These are phyloP conservation scores for Aspergillus sp. DNA, from an alignment of 2,329 filamentous ascomycete genomes.

Conservation along the genomic window DNA sequence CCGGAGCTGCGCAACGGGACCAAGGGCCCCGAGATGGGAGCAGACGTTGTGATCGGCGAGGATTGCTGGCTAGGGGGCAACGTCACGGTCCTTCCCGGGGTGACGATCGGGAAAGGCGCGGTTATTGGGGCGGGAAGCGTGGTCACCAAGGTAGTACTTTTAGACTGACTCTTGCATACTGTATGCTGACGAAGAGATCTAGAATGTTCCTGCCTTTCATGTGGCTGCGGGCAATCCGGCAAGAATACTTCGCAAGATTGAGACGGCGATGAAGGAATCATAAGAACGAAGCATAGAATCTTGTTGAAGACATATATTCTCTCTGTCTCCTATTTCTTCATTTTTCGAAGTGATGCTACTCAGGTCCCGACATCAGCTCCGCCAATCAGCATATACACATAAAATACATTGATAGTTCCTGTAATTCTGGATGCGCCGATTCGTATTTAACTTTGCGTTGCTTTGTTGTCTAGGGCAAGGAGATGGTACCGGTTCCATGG, in stretches of 20 bases:
- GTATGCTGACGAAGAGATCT: background rate
- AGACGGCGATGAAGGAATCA: conserved; percentile 33
- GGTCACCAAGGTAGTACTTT: conserved; percentile 64
- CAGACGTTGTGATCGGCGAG: conserved; percentile 71
- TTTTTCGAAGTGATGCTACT: background rate
- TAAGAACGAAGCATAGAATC: too few species aligned
- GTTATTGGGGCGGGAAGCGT: conserved; percentile 80
- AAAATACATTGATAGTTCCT: too few species aligned
- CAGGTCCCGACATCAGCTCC: too few species aligned
- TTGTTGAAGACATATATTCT: background rate
- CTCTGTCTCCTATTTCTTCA: background rate
- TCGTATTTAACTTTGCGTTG: too few species aligned
- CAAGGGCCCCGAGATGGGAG: conserved; percentile 71
- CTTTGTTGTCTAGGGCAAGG: too few species aligned
- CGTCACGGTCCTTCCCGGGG: conserved; percentile 69
- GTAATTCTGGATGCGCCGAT: too few species aligned
- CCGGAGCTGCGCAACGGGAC: conserved; percentile 71
- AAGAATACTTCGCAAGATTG: conserved; percentile 38
- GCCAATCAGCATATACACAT: background rate
- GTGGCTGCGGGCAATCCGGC: conserved; percentile 44
- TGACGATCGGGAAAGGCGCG: conserved; percentile 72
- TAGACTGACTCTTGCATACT: background rate
- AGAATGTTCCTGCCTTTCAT: conserved; percentile 45
- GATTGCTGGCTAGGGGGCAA: conserved; percentile 80
- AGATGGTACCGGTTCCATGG: too few species aligned